Evolutionary conservation across 164 flowering plant genomes (phyloP), one percentile per base, ranked within the genome.

Genomic region (Chloranthus sessilifolius): DNA sequence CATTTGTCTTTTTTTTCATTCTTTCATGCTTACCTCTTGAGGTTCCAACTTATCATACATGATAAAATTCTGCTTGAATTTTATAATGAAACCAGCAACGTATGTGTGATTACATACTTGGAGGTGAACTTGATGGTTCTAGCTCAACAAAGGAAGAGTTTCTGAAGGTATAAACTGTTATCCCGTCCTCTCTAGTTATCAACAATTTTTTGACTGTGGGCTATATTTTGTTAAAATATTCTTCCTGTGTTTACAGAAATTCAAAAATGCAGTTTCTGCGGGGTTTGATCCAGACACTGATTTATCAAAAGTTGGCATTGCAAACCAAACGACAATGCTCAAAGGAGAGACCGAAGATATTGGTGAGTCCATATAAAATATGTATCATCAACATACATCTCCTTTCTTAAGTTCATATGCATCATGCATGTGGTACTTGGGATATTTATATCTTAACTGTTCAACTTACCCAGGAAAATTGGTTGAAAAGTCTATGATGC

Each of bases 281-380:
- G 98, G 95, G 3, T 88, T 92, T 72, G 95, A 92, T 76, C 98
- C 98, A 21, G 94, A 92, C 51, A 20, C 3, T 9, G 98, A 92
- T 66, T 81, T 92, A 20, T 37, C 50, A 0, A 92, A 79, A 71
- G 67, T 78, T 53, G 98, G 98, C 59, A 80, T 92, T 65, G 98
- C 98, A 30, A 92, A 92, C 55, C 98, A 92, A 65, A 92, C 98
- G 12, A 92, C 98, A 6, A 92, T 92, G 98, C 89, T 92, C 45
- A 92, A 88, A 74, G 95, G 95, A 55, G 98, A 92, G 69, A 92
- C 98, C 14, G 98, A 92, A 69, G 96, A 91, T 28, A 91, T 91
- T 60, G 98, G 98, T 88, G 22, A 66, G 86, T 71, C 47, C 14
- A 35, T 44, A n/a, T 65, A 37, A 1, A 54, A 30, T 23, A 12